Evolutionary conservation across 176 grass and related monocot species (phyloP).

Genomic region (Themeda triandra): DNA sequence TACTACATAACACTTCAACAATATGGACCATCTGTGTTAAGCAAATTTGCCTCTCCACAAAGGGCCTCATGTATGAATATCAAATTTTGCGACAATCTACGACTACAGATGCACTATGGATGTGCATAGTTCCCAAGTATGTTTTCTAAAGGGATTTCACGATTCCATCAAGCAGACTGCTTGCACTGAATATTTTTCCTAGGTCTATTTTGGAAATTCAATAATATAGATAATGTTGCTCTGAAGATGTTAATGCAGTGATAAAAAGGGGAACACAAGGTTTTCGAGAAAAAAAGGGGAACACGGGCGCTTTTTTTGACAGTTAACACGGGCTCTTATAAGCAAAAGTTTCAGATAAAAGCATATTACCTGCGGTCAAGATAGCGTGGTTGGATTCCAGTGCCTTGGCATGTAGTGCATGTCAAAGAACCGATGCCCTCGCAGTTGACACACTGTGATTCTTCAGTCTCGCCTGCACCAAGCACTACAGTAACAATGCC

Average conservation of each 20-base stretch:
- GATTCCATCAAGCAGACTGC: no score
- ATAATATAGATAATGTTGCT: not conserved
- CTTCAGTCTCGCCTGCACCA: conserved; percentile 73
- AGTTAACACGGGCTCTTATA: not conserved
- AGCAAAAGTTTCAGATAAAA: conserved; percentile 1
- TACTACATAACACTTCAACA: not conserved
- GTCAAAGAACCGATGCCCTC: conserved; percentile 83
- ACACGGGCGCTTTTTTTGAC: no score
- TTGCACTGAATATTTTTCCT: not conserved
- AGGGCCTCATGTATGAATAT: not conserved
- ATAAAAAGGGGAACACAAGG: not conserved
- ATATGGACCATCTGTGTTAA: not conserved
- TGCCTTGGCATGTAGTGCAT: conserved; percentile 96
- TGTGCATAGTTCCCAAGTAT: no score
- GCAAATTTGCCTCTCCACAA: not conserved
- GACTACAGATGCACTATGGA: no score
- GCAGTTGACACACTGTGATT: conserved; percentile 87
- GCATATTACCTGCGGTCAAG: conserved; percentile 87
- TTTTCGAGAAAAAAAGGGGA: not conserved
- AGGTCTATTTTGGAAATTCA: not conserved
- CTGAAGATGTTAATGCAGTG: not conserved
- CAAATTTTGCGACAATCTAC: not conserved
- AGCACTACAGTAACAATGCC: conserved; percentile 72
- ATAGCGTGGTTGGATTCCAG: conserved; percentile 95
- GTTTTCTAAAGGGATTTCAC: no score